Conservation (phyloP, 2,329 filamentous ascomycete genomes). For the Xenoacremonium recifei region DNA sequence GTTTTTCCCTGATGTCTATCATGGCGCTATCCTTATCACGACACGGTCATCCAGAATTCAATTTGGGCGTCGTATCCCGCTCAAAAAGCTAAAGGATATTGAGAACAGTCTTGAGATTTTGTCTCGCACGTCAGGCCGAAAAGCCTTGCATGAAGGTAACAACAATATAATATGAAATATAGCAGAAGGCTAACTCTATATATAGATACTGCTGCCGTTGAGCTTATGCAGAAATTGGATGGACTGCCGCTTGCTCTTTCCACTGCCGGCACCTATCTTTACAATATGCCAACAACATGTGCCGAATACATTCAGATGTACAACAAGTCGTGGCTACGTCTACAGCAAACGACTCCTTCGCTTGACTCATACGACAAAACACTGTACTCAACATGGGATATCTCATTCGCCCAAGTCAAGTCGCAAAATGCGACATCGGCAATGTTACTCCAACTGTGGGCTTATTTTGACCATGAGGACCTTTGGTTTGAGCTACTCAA, state of each 20-base stretch:
- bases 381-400: constrained; percentile 36
- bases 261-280: constrained; percentile 44
- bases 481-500: constrained; percentile 43
- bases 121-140: constrained; percentile 23
- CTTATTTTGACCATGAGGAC: constrained; percentile 42
- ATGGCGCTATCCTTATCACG: constrained; percentile 29
- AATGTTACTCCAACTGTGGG: constrained; percentile 39
- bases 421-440: constrained; percentile 20
- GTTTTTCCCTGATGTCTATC: constrained; percentile 30
- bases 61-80: constrained; percentile 29
- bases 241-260: constrained; percentile 46
- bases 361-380: constrained; percentile 30
- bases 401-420: constrained; percentile 37
- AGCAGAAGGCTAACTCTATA: neutral
- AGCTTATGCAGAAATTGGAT: constrained; percentile 35
- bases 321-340: constrained; percentile 33
- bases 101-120: constrained; percentile 32
- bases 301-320: constrained; percentile 40
- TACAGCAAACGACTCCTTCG: constrained; percentile 30
- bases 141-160: constrained; percentile 23
- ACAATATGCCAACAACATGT: constrained; percentile 33
- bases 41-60: constrained; percentile 35
- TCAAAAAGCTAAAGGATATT: constrained; percentile 32
- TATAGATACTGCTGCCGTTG: constrained; percentile 27
- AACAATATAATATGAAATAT: neutral